phyloP scores from a whole-genome alignment of 1,284 basidiomycete species.

The Polyporus tsugae region DNA sequence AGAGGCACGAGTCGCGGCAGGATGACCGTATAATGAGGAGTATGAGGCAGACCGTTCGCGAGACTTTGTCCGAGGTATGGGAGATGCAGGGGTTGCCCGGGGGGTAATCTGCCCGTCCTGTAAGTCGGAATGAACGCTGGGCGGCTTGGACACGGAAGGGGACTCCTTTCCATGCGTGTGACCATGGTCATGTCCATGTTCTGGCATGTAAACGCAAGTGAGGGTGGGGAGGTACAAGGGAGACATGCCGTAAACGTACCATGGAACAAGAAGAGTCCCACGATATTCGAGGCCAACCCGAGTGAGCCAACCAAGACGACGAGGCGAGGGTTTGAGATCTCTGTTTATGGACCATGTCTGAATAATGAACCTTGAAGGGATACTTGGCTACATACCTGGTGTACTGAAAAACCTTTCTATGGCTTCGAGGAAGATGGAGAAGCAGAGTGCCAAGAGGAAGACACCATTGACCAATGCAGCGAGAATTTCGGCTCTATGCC shows the following conservation, averaged over 20 bases:
- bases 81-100: constrained; percentile 27
- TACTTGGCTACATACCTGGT: constrained; percentile 62
- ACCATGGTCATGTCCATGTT: constrained; percentile 70
- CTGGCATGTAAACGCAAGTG: constrained; percentile 45
- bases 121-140: constrained; percentile 37
- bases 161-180: constrained; percentile 49
- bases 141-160: constrained; percentile 36
- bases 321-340: constrained; percentile 88
- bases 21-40: constrained; percentile 78
- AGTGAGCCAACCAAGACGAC: constrained; percentile 92
- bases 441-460: constrained; percentile 95
- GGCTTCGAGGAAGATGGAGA: constrained; percentile 95
- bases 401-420: constrained; percentile 89
- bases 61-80: constrained; percentile 33
- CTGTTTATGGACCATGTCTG: constrained; percentile 48
- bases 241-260: constrained; percentile 57
- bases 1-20: constrained; percentile 87
- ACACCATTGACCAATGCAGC: constrained; percentile 97
- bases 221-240: not conserved
- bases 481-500: constrained; percentile 99
- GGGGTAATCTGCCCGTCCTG: constrained; percentile 35
- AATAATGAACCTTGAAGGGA: constrained; percentile 3
- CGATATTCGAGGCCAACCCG: constrained; percentile 91
- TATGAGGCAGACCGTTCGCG: constrained; percentile 60
- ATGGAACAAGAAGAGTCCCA: constrained; percentile 96